Percentiles rank a stretch among this genome's conserved stretches.
phyloP scores from a whole-genome alignment of 768 basidiomycete species.

The Agrocybe praecox region DNA sequence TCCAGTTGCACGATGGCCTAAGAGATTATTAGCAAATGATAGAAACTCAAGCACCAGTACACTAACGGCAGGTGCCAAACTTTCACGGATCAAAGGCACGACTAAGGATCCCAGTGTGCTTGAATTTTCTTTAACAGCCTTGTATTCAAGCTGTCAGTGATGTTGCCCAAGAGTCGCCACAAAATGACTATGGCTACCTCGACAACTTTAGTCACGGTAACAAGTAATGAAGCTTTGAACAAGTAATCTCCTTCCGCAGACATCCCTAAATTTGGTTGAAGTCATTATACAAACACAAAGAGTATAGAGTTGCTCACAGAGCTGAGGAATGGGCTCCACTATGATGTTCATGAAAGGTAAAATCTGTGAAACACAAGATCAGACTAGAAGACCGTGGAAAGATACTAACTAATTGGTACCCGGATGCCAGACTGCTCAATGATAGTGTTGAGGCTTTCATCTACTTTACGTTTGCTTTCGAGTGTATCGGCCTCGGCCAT shows the following conservation, averaged over 20 bases:
- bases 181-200: constrained; percentile 42
- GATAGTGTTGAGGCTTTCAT: constrained; percentile 65
- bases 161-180: background rate
- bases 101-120: constrained; percentile 54
- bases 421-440: constrained; percentile 56
- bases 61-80: constrained; percentile 58
- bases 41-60: background rate
- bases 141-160: constrained; percentile 4
- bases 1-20: constrained; percentile 75
- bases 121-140: constrained; percentile 74
- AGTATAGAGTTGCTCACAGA: constrained; percentile 56
- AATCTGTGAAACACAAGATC: constrained; percentile 46
- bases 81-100: constrained; percentile 65
- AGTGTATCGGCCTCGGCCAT: constrained; percentile 73
- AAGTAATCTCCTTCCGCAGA: constrained; percentile 68
- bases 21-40: background rate
- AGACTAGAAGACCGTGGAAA: background rate
- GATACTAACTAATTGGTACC: constrained; percentile 24
- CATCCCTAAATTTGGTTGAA: constrained; percentile 50
- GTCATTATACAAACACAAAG: background rate
- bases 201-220: constrained; percentile 69
- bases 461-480: constrained; percentile 79
- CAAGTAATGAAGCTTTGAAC: constrained; percentile 71
- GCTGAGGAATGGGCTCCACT: constrained; percentile 61
- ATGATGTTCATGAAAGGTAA: constrained; percentile 65